These are phyloP conservation scores for Chaetomiaceae sp. DNA, from an alignment of 2,329 filamentous ascomycete species.

Conservation along the genomic window DNA sequence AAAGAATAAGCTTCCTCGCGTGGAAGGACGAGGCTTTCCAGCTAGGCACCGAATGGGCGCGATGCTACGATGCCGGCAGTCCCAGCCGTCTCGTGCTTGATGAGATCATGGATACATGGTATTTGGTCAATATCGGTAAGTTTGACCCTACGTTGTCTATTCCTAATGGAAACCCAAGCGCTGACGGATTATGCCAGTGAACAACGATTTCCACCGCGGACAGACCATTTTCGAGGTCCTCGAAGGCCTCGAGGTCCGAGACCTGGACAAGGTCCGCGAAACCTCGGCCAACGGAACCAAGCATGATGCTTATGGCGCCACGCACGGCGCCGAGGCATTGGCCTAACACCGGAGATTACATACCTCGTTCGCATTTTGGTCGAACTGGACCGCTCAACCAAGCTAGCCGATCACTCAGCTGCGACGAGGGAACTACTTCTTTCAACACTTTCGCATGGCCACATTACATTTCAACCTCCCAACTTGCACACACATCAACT, in stretches of 20 bases:
- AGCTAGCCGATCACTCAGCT: background rate
- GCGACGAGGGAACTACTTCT: background rate
- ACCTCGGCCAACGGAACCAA: constrained; percentile 18
- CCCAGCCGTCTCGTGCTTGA: constrained; percentile 76
- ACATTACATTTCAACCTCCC: constrained; percentile 18
- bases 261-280: constrained; percentile 46
- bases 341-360: constrained; percentile 12
- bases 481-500: constrained; percentile 2
- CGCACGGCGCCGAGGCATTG: constrained; percentile 18
- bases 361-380: background rate
- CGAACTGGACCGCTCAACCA: constrained; percentile 6
- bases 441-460: constrained; percentile 20
- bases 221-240: constrained; percentile 81
- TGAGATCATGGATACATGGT: constrained; percentile 82
- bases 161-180: no score
- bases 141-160: background rate
- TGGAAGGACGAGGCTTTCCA: constrained; percentile 98
- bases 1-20: constrained; percentile 92
- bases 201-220: constrained; percentile 92
- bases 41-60: constrained; percentile 87
- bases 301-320: constrained; percentile 9
- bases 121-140: constrained; percentile 89
- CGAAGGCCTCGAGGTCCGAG: constrained; percentile 64
- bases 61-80: constrained; percentile 72
- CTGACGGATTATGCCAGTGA: constrained; percentile 52